A percentile compares a stretch with the other conserved stretches of the same genome.
These are phyloP conservation scores for Microdochium bolleyi DNA, from an alignment of 2,329 filamentous ascomycete genomes.

Conservation along the genomic window DNA sequence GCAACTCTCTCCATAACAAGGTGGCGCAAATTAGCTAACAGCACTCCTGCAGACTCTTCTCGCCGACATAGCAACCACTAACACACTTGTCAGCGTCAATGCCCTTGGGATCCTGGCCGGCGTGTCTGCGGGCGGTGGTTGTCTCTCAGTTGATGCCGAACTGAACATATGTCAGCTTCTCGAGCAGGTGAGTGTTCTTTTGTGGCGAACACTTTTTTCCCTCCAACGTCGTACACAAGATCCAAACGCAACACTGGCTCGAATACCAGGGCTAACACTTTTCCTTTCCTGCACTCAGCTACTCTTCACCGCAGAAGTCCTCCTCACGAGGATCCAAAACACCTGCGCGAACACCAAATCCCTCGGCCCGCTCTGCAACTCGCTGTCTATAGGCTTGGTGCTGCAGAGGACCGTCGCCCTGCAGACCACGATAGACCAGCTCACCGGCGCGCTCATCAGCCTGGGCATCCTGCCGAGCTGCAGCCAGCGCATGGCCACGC, in stretches of 20 bases:
- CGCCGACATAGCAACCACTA: not conserved
- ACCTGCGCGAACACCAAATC: not conserved
- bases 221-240: not conserved
- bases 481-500: not conserved
- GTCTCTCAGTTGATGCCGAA: not conserved
- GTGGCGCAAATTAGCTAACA: no score
- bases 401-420: not conserved
- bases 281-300: not conserved
- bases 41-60: no score
- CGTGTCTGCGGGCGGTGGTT: not conserved
- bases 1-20: not conserved
- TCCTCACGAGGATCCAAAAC: not conserved
- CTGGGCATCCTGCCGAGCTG: not conserved
- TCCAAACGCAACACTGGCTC: not conserved
- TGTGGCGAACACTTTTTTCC: not conserved
- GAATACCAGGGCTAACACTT: not conserved
- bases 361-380: not conserved
- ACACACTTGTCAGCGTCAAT: not conserved
- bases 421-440: not conserved
- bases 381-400: not conserved
- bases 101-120: not conserved
- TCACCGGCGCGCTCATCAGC: not conserved
- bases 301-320: not conserved
- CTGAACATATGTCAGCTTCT: not conserved
- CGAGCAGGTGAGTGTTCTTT: not conserved